phyloP scores from a whole-genome alignment of 768 basidiomycete genomes.

The Hypholoma sublateritium region DNA sequence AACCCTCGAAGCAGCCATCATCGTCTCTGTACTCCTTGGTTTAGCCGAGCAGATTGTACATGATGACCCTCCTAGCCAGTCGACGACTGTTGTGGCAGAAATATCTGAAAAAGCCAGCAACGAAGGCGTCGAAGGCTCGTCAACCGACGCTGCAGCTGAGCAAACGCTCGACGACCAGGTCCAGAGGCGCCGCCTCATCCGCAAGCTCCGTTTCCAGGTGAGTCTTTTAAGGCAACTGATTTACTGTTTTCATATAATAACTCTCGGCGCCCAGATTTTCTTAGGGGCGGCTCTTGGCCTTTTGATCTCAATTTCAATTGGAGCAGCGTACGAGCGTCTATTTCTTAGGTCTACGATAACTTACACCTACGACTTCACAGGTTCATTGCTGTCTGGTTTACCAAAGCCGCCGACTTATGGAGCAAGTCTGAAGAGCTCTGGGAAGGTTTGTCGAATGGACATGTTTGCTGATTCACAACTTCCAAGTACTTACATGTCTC shows the following conservation, averaged over 20 bases:
- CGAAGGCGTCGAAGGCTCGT: conserved; percentile 24
- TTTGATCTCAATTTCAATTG: conserved; percentile 78
- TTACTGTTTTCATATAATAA: background rate
- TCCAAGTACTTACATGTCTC: background rate
- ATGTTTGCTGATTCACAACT: background rate
- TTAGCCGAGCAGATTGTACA: conserved; percentile 83
- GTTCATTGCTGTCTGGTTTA: conserved; percentile 96
- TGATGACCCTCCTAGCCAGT: conserved; percentile 25
- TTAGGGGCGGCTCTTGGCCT: conserved; percentile 74
- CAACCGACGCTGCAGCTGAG: background rate
- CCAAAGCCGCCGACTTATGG: conserved; percentile 84
- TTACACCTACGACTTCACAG: conserved; percentile 23
- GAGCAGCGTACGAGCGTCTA: conserved; percentile 58
- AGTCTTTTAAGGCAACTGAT: background rate
- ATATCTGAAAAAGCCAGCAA: conserved; percentile 22
- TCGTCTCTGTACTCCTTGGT: conserved; percentile 88
- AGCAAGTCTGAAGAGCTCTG: conserved; percentile 81
- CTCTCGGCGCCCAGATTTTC: conserved; percentile 54
- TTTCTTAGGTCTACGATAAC: background rate
- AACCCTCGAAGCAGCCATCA: conserved; percentile 89
- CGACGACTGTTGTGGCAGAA: conserved; percentile 6
- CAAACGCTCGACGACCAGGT: conserved; percentile 23
- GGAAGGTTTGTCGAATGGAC: conserved; percentile 65
- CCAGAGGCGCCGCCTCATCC: conserved; percentile 47
- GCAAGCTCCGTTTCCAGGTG: conserved; percentile 72